Evolutionary conservation across 371 early-diverging fungal genomes (phyloP), one percentile per base, ranked within the genome.

Genomic region (Saksenaea oblongispora): DNA sequence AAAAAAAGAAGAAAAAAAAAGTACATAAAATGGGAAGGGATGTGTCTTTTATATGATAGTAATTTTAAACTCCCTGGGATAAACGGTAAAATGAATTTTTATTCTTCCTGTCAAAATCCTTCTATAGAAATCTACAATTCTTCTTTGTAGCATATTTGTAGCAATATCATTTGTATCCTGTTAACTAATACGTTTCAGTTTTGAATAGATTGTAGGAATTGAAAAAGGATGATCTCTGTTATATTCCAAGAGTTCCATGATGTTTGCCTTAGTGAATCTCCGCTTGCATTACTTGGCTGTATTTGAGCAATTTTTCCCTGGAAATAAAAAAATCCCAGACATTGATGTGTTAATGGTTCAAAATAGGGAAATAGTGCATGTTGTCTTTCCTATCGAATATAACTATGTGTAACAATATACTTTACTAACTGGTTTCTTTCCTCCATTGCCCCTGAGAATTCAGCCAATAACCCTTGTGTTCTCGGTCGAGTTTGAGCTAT

Each of bases 361-460:
- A 47, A 47, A 47, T 22, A 47, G 51, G 51, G 11, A 47, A 47
- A 47, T 47, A 18, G 51, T 47, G 22, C 51, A 47, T 47, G 51
- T 22, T 47, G 3, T 22, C 22, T 47, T 9, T 22, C 51, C 51
- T 22, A 3, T 22, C 10, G 8, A 47, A 22, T 18, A 11, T 11
- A 22, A 5, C 2, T 31, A 1, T 44, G 51, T 47, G 51, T 47
- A 47, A 47, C 51, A 11, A 22, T 47, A 0, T 11, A 22, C 22
- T 47, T 47, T 10, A 7, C 51, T 14, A 41, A 41, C 42, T 41
- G 42, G 5, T 41, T 41, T 17, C 5, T 14, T 17, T 17, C 14
- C 5, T 9, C 2, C 42, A 17, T 14, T 41, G 42, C 42, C 7
- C 5, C n/a, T 0, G n/a, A 41, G 9, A 41, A 2, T 4, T 31